A percentile compares a stretch with the other conserved stretches of the same genome.
Conservation (phyloP, 2,329 filamentous ascomycete species). For the Cryphonectria radicalis region DNA sequence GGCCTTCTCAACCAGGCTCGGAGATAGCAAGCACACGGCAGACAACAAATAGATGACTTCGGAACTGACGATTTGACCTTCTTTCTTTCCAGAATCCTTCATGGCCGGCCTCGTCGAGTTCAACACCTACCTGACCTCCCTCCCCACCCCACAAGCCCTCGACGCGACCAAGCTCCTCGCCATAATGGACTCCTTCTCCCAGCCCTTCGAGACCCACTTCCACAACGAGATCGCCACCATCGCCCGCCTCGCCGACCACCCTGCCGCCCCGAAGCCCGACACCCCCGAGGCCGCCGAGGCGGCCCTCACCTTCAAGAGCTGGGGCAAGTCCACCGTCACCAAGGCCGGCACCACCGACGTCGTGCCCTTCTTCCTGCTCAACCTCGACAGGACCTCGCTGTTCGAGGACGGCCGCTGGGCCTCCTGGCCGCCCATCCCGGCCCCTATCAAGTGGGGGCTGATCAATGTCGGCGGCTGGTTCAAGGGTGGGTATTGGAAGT, state of each 20-base stretch:
- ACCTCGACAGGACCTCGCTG: constrained; percentile 58
- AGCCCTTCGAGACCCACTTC: constrained; percentile 58
- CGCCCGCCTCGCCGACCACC: constrained; percentile 52
- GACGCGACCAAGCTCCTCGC: constrained; percentile 49
- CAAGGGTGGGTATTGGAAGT: constrained; percentile 65
- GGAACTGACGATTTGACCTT: constrained; percentile 7
- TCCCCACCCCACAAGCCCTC: constrained; percentile 48
- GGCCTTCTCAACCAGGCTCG: neutral
- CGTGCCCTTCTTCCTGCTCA: constrained; percentile 67
- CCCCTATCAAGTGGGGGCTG: constrained; percentile 61
- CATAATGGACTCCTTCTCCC: constrained; percentile 56
- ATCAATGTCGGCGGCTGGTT: constrained; percentile 61
- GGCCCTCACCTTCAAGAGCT: constrained; percentile 57
- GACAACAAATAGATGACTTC: neutral
- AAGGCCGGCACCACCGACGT: constrained; percentile 64
- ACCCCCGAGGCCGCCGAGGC: constrained; percentile 51
- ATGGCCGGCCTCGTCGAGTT: constrained; percentile 56
- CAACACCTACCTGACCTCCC: constrained; percentile 53
- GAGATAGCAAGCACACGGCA: too few species aligned
- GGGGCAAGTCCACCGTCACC: constrained; percentile 66
- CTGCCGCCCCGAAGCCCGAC: constrained; percentile 53
- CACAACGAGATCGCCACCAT: constrained; percentile 60
- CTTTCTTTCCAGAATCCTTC: constrained; percentile 46
- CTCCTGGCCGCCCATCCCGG: constrained; percentile 68
- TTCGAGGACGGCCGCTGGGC: constrained; percentile 63